These are phyloP conservation scores for Stipa capillata DNA, from an alignment of 176 grass and related monocot species.

Conservation along the genomic window DNA sequence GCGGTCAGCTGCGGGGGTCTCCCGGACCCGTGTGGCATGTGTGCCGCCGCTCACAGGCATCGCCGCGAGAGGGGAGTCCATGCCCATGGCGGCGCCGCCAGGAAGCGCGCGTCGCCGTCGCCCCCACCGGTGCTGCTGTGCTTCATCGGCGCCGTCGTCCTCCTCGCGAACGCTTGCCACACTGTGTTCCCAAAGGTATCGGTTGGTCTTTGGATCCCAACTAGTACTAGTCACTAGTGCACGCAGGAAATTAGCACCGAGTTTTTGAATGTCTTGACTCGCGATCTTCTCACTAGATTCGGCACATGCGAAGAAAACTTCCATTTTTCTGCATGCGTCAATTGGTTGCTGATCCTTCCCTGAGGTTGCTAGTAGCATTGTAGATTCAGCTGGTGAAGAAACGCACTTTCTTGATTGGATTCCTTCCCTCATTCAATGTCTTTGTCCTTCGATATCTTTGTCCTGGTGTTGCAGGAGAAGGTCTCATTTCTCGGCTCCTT, in stretches of 20 bases:
- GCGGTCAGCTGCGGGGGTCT: neutral
- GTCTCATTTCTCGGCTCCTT: neutral
- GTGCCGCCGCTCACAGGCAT: neutral
- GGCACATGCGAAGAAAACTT: neutral
- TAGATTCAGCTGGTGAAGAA: neutral
- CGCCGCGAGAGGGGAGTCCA: neutral
- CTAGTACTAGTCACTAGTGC: neutral
- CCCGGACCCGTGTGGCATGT: neutral
- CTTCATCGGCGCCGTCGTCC: neutral
- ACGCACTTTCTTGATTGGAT: neutral
- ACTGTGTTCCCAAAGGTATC: slow-evolving; percentile 15
- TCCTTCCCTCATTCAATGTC: neutral
- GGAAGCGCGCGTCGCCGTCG: neutral
- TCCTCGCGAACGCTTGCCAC: neutral
- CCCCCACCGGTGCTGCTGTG: neutral
- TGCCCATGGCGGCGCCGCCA: neutral
- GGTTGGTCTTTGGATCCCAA: neutral
- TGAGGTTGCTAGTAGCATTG: neutral
- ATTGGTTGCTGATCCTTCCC: neutral
- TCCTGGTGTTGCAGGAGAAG: slow-evolving; percentile 1
- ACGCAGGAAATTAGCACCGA: neutral
- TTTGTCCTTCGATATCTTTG: neutral
- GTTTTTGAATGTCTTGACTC: neutral
- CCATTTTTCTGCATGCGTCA: neutral
- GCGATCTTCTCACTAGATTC: neutral